These are phyloP conservation scores for Acarospora socialis DNA, from an alignment of 2,329 filamentous ascomycete species.

Conservation along the genomic window DNA sequence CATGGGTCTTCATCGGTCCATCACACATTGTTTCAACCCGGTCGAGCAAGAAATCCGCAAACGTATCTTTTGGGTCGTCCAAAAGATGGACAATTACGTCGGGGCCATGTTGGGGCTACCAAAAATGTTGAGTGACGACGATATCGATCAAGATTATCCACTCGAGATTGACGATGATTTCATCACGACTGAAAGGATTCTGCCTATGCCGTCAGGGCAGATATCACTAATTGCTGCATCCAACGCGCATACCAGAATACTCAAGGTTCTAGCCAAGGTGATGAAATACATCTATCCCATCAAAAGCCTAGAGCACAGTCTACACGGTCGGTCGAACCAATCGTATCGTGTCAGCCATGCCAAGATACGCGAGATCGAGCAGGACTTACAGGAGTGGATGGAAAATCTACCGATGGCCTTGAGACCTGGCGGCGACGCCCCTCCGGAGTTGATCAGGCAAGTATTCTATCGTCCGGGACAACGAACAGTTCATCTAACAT, in stretches of 20 bases:
- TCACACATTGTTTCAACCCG: constrained; percentile 54
- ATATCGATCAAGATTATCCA: constrained; percentile 36
- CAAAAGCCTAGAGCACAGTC: constrained; percentile 32
- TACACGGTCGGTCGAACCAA: constrained; percentile 31
- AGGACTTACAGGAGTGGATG: constrained; percentile 49
- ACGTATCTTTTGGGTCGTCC: constrained; percentile 41
- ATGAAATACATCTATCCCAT: constrained; percentile 51
- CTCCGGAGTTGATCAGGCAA: constrained; percentile 62
- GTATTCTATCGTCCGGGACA: constrained; percentile 17
- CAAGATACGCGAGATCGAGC: constrained; percentile 49
- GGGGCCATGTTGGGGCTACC: constrained; percentile 35
- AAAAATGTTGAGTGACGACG: constrained; percentile 34
- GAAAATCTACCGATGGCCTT: constrained; percentile 58
- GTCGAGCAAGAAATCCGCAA: constrained; percentile 61
- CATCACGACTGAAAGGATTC: constrained; percentile 31
- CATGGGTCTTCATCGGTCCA: constrained; percentile 61
- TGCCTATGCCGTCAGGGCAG: constrained; percentile 39
- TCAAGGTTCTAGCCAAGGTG: constrained; percentile 45
- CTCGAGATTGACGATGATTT: constrained; percentile 32
- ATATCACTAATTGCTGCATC: constrained; percentile 45
- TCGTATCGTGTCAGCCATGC: constrained; percentile 50
- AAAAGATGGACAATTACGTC: constrained; percentile 37
- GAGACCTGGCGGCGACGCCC: constrained; percentile 63
- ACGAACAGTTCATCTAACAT: constrained; percentile 5
- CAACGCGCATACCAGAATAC: constrained; percentile 45